A percentile compares a stretch with the other conserved stretches of the same genome.
Conservation (phyloP, 2,329 filamentous ascomycete genomes). For the Fusarium pseudocircinatum region DNA sequence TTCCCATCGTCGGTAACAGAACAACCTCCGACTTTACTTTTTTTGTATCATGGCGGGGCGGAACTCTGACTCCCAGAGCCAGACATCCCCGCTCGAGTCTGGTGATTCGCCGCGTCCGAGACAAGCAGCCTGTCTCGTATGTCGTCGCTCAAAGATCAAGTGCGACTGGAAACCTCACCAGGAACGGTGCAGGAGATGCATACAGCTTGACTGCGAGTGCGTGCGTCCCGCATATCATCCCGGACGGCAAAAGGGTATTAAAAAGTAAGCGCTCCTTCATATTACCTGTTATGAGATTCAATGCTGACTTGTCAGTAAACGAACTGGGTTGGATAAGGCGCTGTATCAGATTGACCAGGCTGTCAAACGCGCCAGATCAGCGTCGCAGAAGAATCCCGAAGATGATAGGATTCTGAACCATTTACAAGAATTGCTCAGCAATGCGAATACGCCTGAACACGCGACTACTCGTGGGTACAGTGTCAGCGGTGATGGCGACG, state of each 20-base stretch:
- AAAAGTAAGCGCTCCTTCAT: conserved; percentile 65
- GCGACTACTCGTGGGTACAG: conserved; percentile 25
- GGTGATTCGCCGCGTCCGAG: conserved; percentile 44
- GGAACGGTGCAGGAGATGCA: conserved; percentile 68
- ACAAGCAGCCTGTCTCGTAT: conserved; percentile 69
- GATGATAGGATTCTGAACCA: conserved; percentile 58
- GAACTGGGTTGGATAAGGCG: conserved; percentile 78
- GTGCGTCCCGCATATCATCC: conserved; percentile 78
- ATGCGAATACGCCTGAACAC: conserved; percentile 34
- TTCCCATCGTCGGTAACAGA: conserved; percentile 28
- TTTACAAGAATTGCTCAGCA: conserved; percentile 53
- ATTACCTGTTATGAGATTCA: background rate
- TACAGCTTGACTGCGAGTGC: conserved; percentile 67
- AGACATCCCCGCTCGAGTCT: conserved; percentile 34
- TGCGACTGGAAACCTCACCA: conserved; percentile 67
- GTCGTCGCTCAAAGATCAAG: conserved; percentile 74
- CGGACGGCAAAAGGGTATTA: conserved; percentile 78
- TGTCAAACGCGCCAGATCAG: conserved; percentile 63
- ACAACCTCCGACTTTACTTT: conserved; percentile 20
- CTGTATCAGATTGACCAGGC: conserved; percentile 79
- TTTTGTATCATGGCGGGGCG: conserved; percentile 21
- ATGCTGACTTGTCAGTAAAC: conserved; percentile 63
- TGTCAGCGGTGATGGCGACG: conserved; percentile 34
- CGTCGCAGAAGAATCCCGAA: conserved; percentile 52
- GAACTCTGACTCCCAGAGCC: conserved; percentile 18